These are phyloP conservation scores for Fonsecaea pedrosoi DNA, from an alignment of 2,329 filamentous ascomycete genomes.

Conservation along the genomic window DNA sequence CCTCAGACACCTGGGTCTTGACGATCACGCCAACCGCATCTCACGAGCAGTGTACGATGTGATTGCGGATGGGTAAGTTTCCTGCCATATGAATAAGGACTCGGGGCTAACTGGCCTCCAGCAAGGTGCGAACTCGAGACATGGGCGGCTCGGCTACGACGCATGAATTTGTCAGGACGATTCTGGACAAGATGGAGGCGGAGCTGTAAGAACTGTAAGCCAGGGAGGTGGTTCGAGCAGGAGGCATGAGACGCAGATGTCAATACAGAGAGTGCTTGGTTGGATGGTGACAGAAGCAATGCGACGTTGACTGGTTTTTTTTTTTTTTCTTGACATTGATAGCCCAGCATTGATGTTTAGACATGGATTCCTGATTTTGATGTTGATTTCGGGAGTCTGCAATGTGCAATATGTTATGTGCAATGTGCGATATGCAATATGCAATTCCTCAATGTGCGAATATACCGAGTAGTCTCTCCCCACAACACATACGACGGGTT, in stretches of 20 bases:
- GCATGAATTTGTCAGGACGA: conserved; percentile 91
- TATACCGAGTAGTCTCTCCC: neutral
- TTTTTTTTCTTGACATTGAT: neutral
- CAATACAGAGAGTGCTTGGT: too few species aligned
- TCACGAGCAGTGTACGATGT: conserved; percentile 79
- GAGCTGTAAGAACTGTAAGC: conserved; percentile 52
- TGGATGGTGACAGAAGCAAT: neutral
- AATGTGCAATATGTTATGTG: neutral
- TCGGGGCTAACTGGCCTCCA: conserved; percentile 47
- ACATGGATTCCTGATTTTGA: neutral
- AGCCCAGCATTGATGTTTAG: conserved; percentile 2
- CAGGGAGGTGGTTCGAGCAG: neutral
- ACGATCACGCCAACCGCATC: conserved; percentile 98
- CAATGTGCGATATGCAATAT: too few species aligned
- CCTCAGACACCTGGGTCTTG: conserved; percentile 92
- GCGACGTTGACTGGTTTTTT: neutral
- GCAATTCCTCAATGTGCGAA: too few species aligned
- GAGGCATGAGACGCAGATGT: too few species aligned
- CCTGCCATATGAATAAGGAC: neutral
- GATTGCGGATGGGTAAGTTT: conserved; percentile 85
- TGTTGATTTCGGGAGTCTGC: neutral
- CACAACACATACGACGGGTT: too few species aligned
- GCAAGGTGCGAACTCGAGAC: conserved; percentile 86
- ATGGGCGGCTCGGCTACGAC: conserved; percentile 93
- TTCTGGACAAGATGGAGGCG: conserved; percentile 92